Base-by-base conservation (phyloP, 2,329 filamentous ascomycete genomes). In the Chrysosporium queenslandicum region DNA sequence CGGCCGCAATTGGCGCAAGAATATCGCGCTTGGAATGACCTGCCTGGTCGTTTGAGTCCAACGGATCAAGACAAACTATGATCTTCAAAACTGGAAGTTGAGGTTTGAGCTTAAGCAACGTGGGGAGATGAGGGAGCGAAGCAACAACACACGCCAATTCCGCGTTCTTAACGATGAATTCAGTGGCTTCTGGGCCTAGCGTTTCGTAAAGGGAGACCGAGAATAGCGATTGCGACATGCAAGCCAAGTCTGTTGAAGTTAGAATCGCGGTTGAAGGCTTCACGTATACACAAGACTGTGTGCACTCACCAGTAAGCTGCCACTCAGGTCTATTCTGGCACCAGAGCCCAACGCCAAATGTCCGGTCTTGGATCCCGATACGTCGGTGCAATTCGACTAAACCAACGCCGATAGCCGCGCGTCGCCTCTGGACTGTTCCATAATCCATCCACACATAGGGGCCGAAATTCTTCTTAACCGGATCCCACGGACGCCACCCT, bases 171-270 rank as follows among this genome's bases (percentile, higher is more conserved):
- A 97, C 85, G 69, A 98, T 96, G 72, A 87, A 97, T 71, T 97
- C 89, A 53, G 87, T 90, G 2, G 90, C 81, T 59, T 95, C 87
- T 11, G 91, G 85, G 8, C 91, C 91, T 4, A 98, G 80, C 11
- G 91, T 96, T 69, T 97, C 92, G 74, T 98, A 98, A 47, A 98
- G 83, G 4, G 91, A 95, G 52, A 98, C 89, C 20, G 85, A 87
- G 71, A 78, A 97, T 27, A 97, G 80, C 6, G 85, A 81, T 69
- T 97, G 92, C 11, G 89, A 92, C 72, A 87, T 82, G 66, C 86
- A 83, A 36, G 81, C 92, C 64, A 97, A 74, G 74, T 97, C 91
- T 87, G 53, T 20, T 11, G 29, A 18, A 20, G 16, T 51, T 52
- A 50, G 32, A 14, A 32, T 8, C 39, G 12, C 7, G 21, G 16